Conservation (phyloP, 306 rosid species). For the Arachis stenosperma region DNA sequence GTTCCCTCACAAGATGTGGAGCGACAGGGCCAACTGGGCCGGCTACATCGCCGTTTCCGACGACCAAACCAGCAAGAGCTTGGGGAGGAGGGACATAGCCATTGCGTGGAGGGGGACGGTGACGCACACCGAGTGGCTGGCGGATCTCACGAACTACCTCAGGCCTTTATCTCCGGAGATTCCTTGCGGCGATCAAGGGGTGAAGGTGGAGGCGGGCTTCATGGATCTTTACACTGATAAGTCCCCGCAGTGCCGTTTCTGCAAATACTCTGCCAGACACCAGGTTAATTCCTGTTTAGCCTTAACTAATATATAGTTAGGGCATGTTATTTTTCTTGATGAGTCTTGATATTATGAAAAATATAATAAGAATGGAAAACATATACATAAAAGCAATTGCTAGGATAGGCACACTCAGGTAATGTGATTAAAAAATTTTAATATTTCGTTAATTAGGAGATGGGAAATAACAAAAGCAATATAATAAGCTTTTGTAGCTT, state of each 20-base stretch:
- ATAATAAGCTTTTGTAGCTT: no score
- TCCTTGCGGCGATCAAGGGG: conserved; percentile 54
- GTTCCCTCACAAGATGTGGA: conserved; percentile 48
- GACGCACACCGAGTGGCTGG: conserved; percentile 75
- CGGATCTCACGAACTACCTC: conserved; percentile 61
- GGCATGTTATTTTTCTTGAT: no score
- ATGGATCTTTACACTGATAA: conserved; percentile 70
- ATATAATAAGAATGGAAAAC: no score
- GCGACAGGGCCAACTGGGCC: conserved; percentile 65
- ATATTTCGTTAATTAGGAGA: no score
- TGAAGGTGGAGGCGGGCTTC: conserved; percentile 77
- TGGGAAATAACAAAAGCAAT: no score
- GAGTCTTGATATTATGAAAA: no score
- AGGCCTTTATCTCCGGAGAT: conserved; percentile 50
- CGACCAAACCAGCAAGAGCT: conserved; percentile 42
- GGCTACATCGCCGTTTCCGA: conserved; percentile 74
- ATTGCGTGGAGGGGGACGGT: conserved; percentile 88
- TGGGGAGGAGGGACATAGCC: conserved; percentile 71
- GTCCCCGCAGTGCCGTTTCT: conserved; percentile 48
- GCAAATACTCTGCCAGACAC: conserved; percentile 75
- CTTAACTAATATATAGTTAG: no score
- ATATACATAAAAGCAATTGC: no score
- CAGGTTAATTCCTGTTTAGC: conserved; percentile 40
- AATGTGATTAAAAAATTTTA: no score
- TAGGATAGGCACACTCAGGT: no score